A percentile compares a stretch with the other conserved stretches of the same genome.
Evolutionary conservation across 148 eudicot species (phyloP).

Genomic region (Gaultheria prostrata): DNA sequence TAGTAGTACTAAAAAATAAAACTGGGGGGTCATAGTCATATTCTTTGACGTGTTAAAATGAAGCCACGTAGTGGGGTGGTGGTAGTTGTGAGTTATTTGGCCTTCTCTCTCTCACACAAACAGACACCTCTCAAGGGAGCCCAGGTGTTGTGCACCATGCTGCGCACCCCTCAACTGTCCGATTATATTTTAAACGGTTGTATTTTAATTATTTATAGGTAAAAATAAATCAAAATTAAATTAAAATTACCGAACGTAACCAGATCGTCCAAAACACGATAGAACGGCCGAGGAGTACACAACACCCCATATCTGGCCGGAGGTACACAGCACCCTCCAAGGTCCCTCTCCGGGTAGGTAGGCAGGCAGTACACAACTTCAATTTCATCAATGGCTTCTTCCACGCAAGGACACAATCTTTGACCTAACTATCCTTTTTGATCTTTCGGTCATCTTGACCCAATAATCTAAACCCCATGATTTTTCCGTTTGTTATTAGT

Average conservation of each 20-base stretch:
- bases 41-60: neutral
- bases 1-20: too few relatives aligned
- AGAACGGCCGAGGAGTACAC: too few relatives aligned
- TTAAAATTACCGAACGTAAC: too few relatives aligned
- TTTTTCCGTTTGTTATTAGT: neutral
- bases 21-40: neutral
- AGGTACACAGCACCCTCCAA: too few relatives aligned
- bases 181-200: too few relatives aligned
- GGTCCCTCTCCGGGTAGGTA: too few relatives aligned
- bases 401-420: neutral
- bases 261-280: too few relatives aligned
- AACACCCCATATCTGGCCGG: too few relatives aligned
- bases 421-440: neutral
- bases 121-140: neutral
- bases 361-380: neutral
- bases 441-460: neutral
- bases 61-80: neutral
- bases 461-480: neutral
- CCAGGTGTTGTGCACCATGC: too few relatives aligned
- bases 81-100: neutral
- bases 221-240: too few relatives aligned
- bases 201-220: too few relatives aligned
- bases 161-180: too few relatives aligned
- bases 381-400: neutral
- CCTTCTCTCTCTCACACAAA: neutral